phyloP scores from a whole-genome alignment of 352 stramenopile genomes.

The Phytophthora pluvialis region DNA sequence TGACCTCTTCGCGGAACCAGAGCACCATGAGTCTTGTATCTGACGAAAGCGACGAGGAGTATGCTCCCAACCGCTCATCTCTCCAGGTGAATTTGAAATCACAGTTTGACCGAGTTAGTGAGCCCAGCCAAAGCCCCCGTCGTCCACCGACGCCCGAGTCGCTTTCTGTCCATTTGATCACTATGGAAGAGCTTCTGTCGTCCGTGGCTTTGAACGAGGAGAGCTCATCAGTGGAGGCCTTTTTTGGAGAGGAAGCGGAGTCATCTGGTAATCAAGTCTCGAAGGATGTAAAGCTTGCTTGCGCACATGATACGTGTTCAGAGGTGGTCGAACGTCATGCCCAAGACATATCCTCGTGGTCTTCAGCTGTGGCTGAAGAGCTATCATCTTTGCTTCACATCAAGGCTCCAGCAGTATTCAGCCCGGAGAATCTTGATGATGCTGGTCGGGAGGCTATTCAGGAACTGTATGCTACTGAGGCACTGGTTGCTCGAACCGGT shows the following conservation, averaged over 20 bases:
- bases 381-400: constrained; percentile 55
- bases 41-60: constrained; percentile 66
- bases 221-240: constrained; percentile 17
- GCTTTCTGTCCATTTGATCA: constrained; percentile 34
- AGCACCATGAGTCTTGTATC: constrained; percentile 83
- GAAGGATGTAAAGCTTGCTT: constrained; percentile 46
- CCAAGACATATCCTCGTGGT: constrained; percentile 62
- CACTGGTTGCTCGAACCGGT: constrained; percentile 55
- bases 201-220: constrained; percentile 38
- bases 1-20: constrained; percentile 49
- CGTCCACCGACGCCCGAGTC: constrained; percentile 7
- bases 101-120: constrained; percentile 74
- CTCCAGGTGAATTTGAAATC: constrained; percentile 77
- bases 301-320: constrained; percentile 44
- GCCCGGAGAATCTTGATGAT: constrained; percentile 40
- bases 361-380: constrained; percentile 45
- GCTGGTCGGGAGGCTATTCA: constrained; percentile 46
- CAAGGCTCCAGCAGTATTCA: constrained; percentile 54
- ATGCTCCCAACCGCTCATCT: constrained; percentile 54
- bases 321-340: constrained; percentile 52
- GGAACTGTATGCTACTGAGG: constrained; percentile 54
- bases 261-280: constrained; percentile 3
- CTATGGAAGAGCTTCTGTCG: constrained; percentile 54
- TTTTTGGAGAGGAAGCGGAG: constrained; percentile 34
- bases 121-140: constrained; percentile 21